A percentile compares a stretch with the other conserved stretches of the same genome.
Evolutionary conservation across 305 asterid genomes (phyloP).

Genomic region (Fraxinus xanthoxyloides): DNA sequence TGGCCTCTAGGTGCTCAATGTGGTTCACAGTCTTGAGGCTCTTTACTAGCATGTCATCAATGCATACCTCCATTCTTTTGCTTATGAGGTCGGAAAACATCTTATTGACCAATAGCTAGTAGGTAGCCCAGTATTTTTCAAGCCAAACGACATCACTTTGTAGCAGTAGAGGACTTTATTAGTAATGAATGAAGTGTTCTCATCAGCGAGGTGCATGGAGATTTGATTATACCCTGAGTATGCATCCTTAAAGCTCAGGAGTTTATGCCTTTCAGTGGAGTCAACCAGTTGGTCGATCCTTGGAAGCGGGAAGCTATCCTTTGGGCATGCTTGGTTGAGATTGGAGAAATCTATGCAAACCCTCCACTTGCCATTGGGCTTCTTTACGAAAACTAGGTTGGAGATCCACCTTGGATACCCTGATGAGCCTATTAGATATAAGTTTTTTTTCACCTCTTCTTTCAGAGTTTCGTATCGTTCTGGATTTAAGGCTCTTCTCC

Average conservation of each 20-base stretch:
- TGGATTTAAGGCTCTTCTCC: too few species aligned
- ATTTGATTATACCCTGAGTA: not conserved
- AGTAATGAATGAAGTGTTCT: not conserved
- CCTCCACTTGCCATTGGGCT: not conserved
- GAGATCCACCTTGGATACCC: too few species aligned
- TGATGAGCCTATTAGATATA: too few species aligned
- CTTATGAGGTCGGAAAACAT: too few species aligned
- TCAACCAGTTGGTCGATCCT: not conserved
- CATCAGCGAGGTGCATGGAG: not conserved
- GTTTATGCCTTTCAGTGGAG: not conserved
- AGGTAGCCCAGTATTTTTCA: not conserved
- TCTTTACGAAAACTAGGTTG: too few species aligned
- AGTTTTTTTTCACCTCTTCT: too few species aligned
- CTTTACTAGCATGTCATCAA: too few species aligned
- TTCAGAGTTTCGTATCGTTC: too few species aligned
- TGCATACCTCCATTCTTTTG: too few species aligned
- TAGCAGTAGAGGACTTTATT: not conserved
- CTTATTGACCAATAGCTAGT: not conserved
- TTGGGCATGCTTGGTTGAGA: not conserved
- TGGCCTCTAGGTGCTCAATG: too few species aligned
- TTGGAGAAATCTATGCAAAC: not conserved
- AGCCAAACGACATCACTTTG: too few species aligned
- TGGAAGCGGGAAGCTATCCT: not conserved
- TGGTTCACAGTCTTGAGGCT: too few species aligned
- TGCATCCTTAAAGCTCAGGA: not conserved